A percentile compares a stretch with the other conserved stretches of the same genome.
Conservation (phyloP, 805 yeast genomes). For the Starmera caribaea region DNA sequence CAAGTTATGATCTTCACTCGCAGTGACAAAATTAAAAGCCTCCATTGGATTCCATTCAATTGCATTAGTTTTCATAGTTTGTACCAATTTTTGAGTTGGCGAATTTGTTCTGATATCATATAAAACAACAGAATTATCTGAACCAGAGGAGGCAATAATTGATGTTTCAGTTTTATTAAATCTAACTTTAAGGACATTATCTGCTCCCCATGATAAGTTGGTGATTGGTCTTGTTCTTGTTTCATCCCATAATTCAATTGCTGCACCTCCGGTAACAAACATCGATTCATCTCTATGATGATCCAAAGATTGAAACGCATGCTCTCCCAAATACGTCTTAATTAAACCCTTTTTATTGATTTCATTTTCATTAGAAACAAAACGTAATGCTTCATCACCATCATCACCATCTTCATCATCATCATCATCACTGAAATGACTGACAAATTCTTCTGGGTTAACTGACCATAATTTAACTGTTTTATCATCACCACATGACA, state of each 20-base stretch:
- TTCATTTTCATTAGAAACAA: slow-evolving; percentile 18
- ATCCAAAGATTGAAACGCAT: slow-evolving; percentile 77
- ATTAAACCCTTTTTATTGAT: slow-evolving; percentile 43
- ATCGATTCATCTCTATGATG: slow-evolving; percentile 66
- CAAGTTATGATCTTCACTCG: slow-evolving; percentile 88
- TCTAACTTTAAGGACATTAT: slow-evolving; percentile 70
- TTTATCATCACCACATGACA: slow-evolving; percentile 88
- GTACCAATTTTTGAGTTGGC: slow-evolving; percentile 85
- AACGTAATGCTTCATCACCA: slow-evolving; percentile 11
- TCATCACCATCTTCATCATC: too few species aligned
- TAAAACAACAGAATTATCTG: slow-evolving; percentile 82
- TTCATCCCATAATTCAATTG: slow-evolving; percentile 88
- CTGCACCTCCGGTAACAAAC: slow-evolving; percentile 90
- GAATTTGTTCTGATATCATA: slow-evolving; percentile 87
- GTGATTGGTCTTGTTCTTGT: slow-evolving; percentile 68
- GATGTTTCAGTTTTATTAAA: slow-evolving; percentile 89
- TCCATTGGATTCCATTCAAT: slow-evolving; percentile 98
- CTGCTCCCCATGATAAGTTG: slow-evolving; percentile 93
- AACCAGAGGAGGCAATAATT: slow-evolving; percentile 78
- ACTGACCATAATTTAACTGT: slow-evolving; percentile 86
- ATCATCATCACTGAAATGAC: too few species aligned
- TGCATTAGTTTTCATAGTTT: slow-evolving; percentile 74
- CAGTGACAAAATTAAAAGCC: slow-evolving; percentile 87
- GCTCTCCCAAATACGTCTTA: slow-evolving; percentile 76
- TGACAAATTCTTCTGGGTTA: slow-evolving; percentile 37